Evolutionary conservation across 1,284 basidiomycete genomes (phyloP), one percentile per base, ranked within the genome.

Genomic region (Leccinum colubrinum): DNA sequence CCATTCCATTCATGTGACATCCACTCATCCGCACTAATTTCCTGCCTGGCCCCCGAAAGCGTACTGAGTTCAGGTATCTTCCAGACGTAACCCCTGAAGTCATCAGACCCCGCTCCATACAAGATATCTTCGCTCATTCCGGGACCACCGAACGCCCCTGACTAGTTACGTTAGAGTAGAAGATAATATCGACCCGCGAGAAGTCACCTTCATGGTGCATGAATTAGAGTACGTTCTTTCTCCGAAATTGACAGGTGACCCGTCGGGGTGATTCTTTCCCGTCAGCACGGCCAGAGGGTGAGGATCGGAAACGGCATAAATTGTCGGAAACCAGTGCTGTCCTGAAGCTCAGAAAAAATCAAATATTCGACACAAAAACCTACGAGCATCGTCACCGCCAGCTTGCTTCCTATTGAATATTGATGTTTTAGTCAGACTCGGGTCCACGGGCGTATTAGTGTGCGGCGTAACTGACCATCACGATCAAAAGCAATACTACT

Each of bases 41-140:
- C 76, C 61, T 74, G 69, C 41, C 89, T 79, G 59, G 71, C 68
- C 20, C 80, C 76, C 2, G 70, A 62, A 27, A 93, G 76, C 12
- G 76, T 72, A 4, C 72, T 64, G 1, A 81, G 61, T 3, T 80
- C 70, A 2, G 91, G 90, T 37, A 93, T 78, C 66, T 82, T 83
- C 92, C 92, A 94, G n/a, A 91, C 73, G 66, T 94, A 94, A 11
- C 80, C 85, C 35, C 86, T 80, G 70, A 93, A 94, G 72, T 94
- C 89, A 69, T 94, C 91, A 9, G 90, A 93, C 11, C 92, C 92
- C 11, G 84, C 82, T 37, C 80, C 81, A 68, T 87, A 94, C 67
- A 87, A 84, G 30, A 80, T 72, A 58, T 87, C 86, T 52, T 72
- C 74, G 53, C 79, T 77, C n/a, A 81, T 68, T 4, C 81, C 81